Evolutionary conservation across 148 eudicot species (phyloP).

Genomic region (Rhododendron ovatum): DNA sequence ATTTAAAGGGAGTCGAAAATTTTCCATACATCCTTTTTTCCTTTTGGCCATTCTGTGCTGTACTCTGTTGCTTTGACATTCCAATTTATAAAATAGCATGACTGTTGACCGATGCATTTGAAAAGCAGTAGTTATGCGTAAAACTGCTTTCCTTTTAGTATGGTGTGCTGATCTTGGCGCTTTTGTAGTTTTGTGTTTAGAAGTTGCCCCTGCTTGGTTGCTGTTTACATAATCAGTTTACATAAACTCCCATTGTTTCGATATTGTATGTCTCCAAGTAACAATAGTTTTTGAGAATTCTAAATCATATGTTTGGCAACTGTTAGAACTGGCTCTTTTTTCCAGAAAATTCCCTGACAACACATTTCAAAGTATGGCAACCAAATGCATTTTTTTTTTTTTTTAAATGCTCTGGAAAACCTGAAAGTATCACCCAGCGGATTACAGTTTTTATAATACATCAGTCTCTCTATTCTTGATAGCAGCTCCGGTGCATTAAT

Average conservation of each 20-base stretch:
- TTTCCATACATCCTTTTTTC: background rate
- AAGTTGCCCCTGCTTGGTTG: background rate
- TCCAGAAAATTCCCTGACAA: background rate
- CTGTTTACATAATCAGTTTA: background rate
- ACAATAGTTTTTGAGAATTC: background rate
- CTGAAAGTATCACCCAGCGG: background rate
- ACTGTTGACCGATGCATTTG: background rate
- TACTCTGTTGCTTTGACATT: background rate
- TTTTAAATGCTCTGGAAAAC: background rate
- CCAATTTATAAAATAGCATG: background rate
- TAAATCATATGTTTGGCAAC: background rate
- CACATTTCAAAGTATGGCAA: background rate
- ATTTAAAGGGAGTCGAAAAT: background rate
- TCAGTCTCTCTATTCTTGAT: background rate
- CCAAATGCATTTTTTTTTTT: background rate
- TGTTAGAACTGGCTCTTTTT: background rate
- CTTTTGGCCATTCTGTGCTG: background rate
- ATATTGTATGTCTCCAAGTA: background rate
- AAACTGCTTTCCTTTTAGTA: background rate
- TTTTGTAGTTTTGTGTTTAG: background rate
- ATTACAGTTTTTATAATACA: background rate
- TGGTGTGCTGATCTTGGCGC: background rate
- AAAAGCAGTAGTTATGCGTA: background rate
- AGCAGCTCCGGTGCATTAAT: background rate
- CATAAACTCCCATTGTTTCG: background rate